These are phyloP conservation scores for Balakata baccata DNA, from an alignment of 345 rosid species.

Conservation along the genomic window DNA sequence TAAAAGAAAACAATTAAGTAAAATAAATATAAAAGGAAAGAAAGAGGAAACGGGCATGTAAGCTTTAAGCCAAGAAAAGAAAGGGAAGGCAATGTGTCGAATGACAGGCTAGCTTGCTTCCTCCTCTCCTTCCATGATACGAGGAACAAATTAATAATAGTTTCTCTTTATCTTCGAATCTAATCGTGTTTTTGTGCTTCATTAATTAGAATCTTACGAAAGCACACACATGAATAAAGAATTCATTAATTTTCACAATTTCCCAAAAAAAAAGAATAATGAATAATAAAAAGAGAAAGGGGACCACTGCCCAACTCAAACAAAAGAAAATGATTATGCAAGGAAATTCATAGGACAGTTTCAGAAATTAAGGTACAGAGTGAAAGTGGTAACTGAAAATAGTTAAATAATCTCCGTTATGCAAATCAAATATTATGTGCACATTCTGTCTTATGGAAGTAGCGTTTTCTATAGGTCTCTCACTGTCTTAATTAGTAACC, in stretches of 20 bases:
- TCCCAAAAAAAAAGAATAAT: neutral
- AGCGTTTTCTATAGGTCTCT: neutral
- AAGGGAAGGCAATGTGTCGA: conserved; percentile 17
- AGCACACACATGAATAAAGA: neutral
- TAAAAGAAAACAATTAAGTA: neutral
- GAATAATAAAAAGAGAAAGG: conserved; percentile 5
- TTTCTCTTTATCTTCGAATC: conserved; percentile 39
- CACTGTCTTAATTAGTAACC: neutral
- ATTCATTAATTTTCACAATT: neutral
- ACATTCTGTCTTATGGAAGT: no score
- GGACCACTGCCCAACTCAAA: neutral
- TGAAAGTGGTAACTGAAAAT: neutral
- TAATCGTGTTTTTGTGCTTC: conserved; percentile 18
- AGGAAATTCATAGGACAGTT: neutral
- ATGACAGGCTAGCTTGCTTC: conserved; percentile 25
- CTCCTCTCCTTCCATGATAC: conserved; percentile 28
- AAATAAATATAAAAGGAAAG: no score
- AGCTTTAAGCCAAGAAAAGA: neutral
- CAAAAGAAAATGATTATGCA: neutral
- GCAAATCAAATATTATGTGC: no score
- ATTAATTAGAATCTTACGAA: conserved; percentile 11
- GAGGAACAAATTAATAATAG: conserved; percentile 25
- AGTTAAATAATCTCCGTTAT: no score
- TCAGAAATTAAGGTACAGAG: neutral
- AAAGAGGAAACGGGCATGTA: neutral